Percentiles rank a stretch among this genome's conserved stretches.
Conservation (phyloP, 371 early-diverging fungal species). For the Mortierella sp. region DNA sequence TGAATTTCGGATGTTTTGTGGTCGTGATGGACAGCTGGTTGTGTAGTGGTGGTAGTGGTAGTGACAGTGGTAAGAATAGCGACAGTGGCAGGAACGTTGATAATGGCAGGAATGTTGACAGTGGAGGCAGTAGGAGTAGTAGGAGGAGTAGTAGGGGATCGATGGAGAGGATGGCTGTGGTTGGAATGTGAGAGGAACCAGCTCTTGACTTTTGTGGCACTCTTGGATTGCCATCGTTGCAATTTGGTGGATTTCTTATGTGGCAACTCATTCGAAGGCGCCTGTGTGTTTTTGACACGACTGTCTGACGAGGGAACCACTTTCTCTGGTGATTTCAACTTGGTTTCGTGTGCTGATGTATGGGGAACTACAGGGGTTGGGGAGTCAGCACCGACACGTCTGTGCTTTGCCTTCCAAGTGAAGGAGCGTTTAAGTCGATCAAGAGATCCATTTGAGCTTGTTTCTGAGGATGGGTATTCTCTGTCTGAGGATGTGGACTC, state of each 20-base stretch:
- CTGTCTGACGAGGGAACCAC: too few species aligned
- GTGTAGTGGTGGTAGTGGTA: neutral
- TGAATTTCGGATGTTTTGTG: neutral
- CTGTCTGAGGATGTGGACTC: constrained; percentile 1
- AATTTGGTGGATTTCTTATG: constrained; percentile 7
- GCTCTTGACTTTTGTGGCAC: constrained; percentile 25
- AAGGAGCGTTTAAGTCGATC: constrained; percentile 21
- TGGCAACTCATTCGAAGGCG: neutral
- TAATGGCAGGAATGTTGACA: too few species aligned
- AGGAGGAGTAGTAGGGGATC: too few species aligned
- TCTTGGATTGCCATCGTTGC: constrained; percentile 24
- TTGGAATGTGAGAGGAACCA: constrained; percentile 15
- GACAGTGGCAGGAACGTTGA: too few species aligned
- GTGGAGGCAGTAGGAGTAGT: too few species aligned
- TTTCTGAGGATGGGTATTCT: neutral
- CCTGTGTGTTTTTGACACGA: neutral
- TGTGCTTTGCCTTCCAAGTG: constrained; percentile 5
- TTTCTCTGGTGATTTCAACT: neutral
- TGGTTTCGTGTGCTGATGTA: neutral
- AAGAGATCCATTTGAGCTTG: constrained; percentile 4
- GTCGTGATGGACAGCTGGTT: neutral
- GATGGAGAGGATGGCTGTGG: neutral
- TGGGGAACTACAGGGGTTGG: neutral
- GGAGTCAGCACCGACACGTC: constrained; percentile 20
- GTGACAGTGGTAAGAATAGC: too few species aligned